Evolutionary conservation across 306 rosid species (phyloP).

Genomic region (Calophaca sinica): DNA sequence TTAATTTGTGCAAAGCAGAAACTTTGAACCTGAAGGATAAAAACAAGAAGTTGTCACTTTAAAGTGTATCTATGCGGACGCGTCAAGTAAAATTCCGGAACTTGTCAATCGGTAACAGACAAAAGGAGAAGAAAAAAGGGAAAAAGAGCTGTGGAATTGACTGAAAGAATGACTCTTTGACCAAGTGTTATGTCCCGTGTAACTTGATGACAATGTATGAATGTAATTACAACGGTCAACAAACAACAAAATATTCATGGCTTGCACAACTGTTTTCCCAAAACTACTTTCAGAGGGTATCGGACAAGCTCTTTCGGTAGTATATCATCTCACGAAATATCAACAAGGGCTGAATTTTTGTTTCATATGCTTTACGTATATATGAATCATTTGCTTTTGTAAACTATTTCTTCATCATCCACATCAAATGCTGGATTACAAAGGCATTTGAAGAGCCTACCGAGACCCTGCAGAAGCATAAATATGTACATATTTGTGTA

Average conservation of each 20-base stretch:
- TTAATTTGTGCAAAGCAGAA: too few relatives aligned
- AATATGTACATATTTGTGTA: conserved; percentile 12
- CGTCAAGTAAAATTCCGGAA: too few relatives aligned
- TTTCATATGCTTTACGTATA: conserved; percentile 7
- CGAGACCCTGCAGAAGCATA: conserved; percentile 69
- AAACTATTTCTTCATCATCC: conserved; percentile 91
- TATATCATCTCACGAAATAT: conserved; percentile 38
- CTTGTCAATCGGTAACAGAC: not conserved
- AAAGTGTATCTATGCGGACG: too few relatives aligned
- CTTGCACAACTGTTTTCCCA: conserved; percentile 39
- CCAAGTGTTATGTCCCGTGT: conserved; percentile 28
- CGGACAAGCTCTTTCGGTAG: conserved; percentile 20
- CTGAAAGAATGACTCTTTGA: conserved; percentile 14
- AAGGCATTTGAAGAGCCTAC: conserved; percentile 95
- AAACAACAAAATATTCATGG: conserved; percentile 38
- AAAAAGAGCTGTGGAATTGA: conserved; percentile 14
- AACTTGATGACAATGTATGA: conserved; percentile 34
- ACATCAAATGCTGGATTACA: conserved; percentile 98
- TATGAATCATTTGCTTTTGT: conserved; percentile 67
- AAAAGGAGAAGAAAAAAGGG: not conserved
- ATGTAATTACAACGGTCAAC: conserved; percentile 25
- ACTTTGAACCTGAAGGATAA: too few relatives aligned
- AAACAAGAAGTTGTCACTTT: too few relatives aligned
- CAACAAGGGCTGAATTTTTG: conserved; percentile 18
- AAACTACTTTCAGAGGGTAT: conserved; percentile 24